These are phyloP conservation scores for Dillenia turbinata DNA, from an alignment of 164 flowering plant genomes.

Conservation along the genomic window DNA sequence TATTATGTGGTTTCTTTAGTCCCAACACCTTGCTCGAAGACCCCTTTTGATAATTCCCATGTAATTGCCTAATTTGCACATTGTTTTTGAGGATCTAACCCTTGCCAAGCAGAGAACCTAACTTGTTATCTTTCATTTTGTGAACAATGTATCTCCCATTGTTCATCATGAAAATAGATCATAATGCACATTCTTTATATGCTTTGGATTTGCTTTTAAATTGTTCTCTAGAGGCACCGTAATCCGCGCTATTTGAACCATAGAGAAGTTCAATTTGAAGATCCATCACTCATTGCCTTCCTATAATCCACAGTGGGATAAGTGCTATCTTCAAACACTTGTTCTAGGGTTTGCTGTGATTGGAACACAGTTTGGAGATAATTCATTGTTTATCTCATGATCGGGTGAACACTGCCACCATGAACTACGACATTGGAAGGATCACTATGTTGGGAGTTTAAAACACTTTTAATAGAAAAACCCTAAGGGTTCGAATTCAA, in stretches of 20 bases:
- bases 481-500: no score
- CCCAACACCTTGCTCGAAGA: slow-evolving; percentile 73
- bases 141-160: slow-evolving; percentile 81
- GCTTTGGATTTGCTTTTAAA: slow-evolving; percentile 78
- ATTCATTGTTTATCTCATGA: slow-evolving; percentile 92
- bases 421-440: slow-evolving; percentile 74
- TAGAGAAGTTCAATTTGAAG: slow-evolving; percentile 40
- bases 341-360: slow-evolving; percentile 61
- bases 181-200: slow-evolving; percentile 59
- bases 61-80: slow-evolving; percentile 60
- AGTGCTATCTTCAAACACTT: slow-evolving; percentile 55
- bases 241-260: slow-evolving; percentile 77
- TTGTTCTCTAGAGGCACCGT: slow-evolving; percentile 92
- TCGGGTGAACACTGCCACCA: slow-evolving; percentile 86
- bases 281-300: slow-evolving; percentile 15
- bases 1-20: slow-evolving; percentile 41
- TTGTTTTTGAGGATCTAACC: slow-evolving; percentile 83
- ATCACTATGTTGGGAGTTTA: slow-evolving; percentile 68
- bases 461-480: no score
- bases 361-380: slow-evolving; percentile 78
- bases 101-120: slow-evolving; percentile 68
- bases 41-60: slow-evolving; percentile 50
- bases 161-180: slow-evolving; percentile 83
- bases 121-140: slow-evolving; percentile 70
- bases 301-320: slow-evolving; percentile 21